Conservation (phyloP, 306 rosid genomes). For the Morella rubra region DNA sequence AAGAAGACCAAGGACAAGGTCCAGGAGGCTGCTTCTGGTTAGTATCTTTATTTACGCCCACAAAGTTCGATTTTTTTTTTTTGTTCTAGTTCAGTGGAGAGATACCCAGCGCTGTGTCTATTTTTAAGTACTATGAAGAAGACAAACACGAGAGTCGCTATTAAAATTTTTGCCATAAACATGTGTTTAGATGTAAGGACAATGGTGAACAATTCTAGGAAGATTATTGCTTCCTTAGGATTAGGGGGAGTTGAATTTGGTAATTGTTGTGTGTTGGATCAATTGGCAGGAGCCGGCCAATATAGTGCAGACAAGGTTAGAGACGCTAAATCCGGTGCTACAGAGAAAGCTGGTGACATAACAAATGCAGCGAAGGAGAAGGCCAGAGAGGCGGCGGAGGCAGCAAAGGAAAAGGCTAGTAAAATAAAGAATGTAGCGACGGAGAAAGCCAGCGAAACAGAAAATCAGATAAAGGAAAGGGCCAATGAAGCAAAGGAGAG, state of each 20-base stretch:
- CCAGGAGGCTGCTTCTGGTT: constrained; percentile 54
- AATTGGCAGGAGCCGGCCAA: constrained; percentile 46
- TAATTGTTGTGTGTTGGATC: not conserved
- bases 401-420: constrained; percentile 33
- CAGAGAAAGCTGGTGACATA: not conserved
- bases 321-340: constrained; percentile 7
- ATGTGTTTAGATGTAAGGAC: not conserved
- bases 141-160: not conserved
- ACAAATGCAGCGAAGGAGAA: constrained; percentile 39
- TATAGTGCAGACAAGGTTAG: constrained; percentile 46
- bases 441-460: not conserved
- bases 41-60: no score
- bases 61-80: no score
- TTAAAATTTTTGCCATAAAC: not conserved
- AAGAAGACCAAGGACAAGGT: constrained; percentile 32
- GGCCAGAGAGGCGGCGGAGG: constrained; percentile 21
- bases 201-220: not conserved
- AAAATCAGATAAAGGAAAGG: constrained; percentile 5
- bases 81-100: no score
- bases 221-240: no score
- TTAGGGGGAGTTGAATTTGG: not conserved
- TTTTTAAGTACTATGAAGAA: not conserved
- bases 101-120: no score
- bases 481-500: not conserved
- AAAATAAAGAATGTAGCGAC: constrained; percentile 13